Evolutionary conservation across 768 basidiomycete species (phyloP).

Genomic region (Gautieria morchelliformis): DNA sequence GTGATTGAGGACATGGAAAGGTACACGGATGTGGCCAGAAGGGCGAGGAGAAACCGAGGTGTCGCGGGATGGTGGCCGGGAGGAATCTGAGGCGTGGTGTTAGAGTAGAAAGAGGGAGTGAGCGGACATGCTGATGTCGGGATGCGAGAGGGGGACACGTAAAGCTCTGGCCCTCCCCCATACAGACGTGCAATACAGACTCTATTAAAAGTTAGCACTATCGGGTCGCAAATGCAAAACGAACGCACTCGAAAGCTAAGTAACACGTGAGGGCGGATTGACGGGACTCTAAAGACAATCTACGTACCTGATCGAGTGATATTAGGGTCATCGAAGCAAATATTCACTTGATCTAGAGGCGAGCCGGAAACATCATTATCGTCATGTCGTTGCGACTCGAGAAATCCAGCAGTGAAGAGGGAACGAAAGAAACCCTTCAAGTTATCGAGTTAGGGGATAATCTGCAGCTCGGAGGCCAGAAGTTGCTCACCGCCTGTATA

Average conservation of each 20-base stretch:
- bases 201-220: slow-evolving; percentile 27
- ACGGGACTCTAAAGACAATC: slow-evolving; percentile 5
- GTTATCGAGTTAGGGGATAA: background rate
- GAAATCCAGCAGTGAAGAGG: slow-evolving; percentile 74
- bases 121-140: slow-evolving; percentile 63
- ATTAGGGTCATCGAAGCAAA: slow-evolving; percentile 76
- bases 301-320: slow-evolving; percentile 76
- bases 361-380: slow-evolving; percentile 10
- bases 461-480: background rate
- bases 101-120: slow-evolving; percentile 48
- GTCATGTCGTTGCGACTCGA: slow-evolving; percentile 38
- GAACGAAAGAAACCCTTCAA: slow-evolving; percentile 77
- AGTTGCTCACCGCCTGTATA: slow-evolving; percentile 65
- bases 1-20: slow-evolving; percentile 73
- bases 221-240: background rate
- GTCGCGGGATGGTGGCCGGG: slow-evolving; percentile 60
- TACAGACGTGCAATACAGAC: slow-evolving; percentile 82
- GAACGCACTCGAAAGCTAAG: slow-evolving; percentile 82
- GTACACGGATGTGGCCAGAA: slow-evolving; percentile 81
- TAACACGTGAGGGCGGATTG: slow-evolving; percentile 11
- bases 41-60: slow-evolving; percentile 73
- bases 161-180: slow-evolving; percentile 71
- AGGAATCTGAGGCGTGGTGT: slow-evolving; percentile 26
- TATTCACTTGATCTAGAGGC: slow-evolving; percentile 48
- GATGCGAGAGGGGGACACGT: slow-evolving; percentile 53